These are phyloP conservation scores for Vicia faba DNA, from an alignment of 306 rosid genomes.

Conservation along the genomic window DNA sequence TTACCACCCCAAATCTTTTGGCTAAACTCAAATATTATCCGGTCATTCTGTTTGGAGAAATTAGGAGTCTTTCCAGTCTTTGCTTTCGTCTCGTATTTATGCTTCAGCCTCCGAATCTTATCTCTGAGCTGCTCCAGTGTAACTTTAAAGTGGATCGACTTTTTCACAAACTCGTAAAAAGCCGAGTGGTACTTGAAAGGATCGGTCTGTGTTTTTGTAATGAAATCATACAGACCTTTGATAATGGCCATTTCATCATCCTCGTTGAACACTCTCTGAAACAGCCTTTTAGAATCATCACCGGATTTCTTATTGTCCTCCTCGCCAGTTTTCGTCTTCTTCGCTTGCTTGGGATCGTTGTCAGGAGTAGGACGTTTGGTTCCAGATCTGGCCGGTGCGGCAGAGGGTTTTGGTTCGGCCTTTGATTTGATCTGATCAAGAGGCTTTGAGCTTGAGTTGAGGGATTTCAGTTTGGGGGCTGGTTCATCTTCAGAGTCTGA, in stretches of 20 bases:
- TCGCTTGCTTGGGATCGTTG: slow-evolving; percentile 38
- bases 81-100: slow-evolving; percentile 33
- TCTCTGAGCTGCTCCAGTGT: slow-evolving; percentile 45
- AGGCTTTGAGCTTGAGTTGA: background rate
- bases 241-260: slow-evolving; percentile 58
- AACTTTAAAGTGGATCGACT: slow-evolving; percentile 45
- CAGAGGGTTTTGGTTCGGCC: slow-evolving; percentile 1
- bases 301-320: slow-evolving; percentile 46
- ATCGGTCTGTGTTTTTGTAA: slow-evolving; percentile 35
- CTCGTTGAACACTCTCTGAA: slow-evolving; percentile 62
- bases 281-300: slow-evolving; percentile 46
- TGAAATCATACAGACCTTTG: slow-evolving; percentile 49
- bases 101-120: slow-evolving; percentile 63
- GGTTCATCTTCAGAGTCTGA: background rate
- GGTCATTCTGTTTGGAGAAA: slow-evolving; percentile 43
- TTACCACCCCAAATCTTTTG: slow-evolving; percentile 55
- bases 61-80: background rate
- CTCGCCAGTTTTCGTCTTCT: slow-evolving; percentile 46
- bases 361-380: slow-evolving; percentile 44
- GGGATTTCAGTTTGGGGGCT: background rate
- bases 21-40: slow-evolving; percentile 44
- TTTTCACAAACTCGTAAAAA: slow-evolving; percentile 52
- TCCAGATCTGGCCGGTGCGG: slow-evolving; percentile 40
- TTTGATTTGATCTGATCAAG: background rate
- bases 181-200: slow-evolving; percentile 37